phyloP scores from a whole-genome alignment of 441 rosid species.

The Eutrema salsugineum region DNA sequence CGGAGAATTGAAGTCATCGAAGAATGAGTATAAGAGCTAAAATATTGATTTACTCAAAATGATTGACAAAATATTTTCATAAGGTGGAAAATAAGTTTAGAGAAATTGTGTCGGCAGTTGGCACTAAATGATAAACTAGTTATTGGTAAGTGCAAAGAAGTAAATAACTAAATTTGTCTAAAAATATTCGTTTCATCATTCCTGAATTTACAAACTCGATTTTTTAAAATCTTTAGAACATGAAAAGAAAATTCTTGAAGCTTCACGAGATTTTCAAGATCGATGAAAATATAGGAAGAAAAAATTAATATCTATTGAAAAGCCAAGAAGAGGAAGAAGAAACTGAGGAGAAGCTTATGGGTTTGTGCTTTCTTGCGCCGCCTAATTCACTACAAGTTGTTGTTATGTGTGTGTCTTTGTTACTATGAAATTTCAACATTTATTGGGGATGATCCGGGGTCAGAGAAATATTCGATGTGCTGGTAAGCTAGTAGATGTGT shows the following conservation, averaged over 20 bases:
- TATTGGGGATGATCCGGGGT: not conserved
- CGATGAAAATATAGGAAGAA: too few relatives aligned
- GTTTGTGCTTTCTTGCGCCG: not conserved
- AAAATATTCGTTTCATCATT: too few relatives aligned
- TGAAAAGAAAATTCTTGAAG: too few relatives aligned
- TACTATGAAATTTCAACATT: not conserved
- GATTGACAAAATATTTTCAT: not conserved
- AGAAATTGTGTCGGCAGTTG: not conserved
- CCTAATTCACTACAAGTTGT: not conserved
- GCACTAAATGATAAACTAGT: not conserved
- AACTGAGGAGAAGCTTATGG: not conserved
- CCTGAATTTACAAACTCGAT: too few relatives aligned
- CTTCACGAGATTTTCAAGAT: too few relatives aligned
- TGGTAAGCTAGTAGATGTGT: not conserved
- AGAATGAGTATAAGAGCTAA: not conserved
- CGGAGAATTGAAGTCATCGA: constrained; percentile 43
- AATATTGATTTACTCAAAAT: not conserved
- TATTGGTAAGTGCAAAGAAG: not conserved
- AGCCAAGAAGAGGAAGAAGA: not conserved
- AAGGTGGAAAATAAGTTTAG: not conserved
- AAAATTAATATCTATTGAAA: too few relatives aligned
- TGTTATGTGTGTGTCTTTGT: not conserved
- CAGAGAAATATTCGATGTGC: constrained; percentile 2
- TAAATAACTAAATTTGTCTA: not conserved
- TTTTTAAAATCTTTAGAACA: too few relatives aligned